A percentile compares a stretch with the other conserved stretches of the same genome.
phyloP scores from a whole-genome alignment of 805 yeast genomes.

The Pichia insulana region DNA sequence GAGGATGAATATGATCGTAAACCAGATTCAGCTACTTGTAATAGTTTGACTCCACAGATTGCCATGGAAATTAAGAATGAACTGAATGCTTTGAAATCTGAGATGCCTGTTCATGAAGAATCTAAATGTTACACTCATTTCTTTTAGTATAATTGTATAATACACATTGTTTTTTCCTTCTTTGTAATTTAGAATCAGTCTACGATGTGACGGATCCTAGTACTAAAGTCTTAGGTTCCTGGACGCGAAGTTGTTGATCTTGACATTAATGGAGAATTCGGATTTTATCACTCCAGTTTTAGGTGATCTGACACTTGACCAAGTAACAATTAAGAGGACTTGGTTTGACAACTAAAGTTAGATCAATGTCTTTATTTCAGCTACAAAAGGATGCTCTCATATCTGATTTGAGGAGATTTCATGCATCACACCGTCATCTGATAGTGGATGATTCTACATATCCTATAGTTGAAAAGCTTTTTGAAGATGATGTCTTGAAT shows the following conservation, averaged over 20 bases:
- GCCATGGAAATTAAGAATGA: conserved; percentile 85
- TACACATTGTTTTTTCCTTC: too few species aligned
- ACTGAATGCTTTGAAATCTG: conserved; percentile 65
- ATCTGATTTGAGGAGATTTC: conserved; percentile 9
- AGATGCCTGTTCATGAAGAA: conserved; percentile 76
- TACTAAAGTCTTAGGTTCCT: too few species aligned
- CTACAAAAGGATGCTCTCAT: conserved; percentile 20
- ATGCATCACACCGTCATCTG: conserved; percentile 23
- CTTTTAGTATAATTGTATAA: conserved; percentile 32
- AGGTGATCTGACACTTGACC: too few species aligned
- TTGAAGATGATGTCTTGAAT: conserved; percentile 23
- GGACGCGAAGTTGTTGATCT: too few species aligned
- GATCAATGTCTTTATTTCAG: conserved; percentile 19
- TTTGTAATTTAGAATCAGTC: too few species aligned
- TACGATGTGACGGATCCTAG: too few species aligned
- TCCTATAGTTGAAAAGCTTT: conserved; percentile 20
- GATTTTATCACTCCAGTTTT: too few species aligned
- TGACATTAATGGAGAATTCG: too few species aligned
- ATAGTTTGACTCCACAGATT: conserved; percentile 75
- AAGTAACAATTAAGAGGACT: too few species aligned
- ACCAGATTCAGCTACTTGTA: conserved; percentile 89
- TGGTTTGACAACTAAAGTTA: too few species aligned
- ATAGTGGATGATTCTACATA: conserved; percentile 24
- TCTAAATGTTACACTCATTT: conserved; percentile 81
- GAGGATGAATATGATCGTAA: conserved; percentile 84